phyloP scores from a whole-genome alignment of 148 eudicot genomes.

The Vaccinium macrocarpon region DNA sequence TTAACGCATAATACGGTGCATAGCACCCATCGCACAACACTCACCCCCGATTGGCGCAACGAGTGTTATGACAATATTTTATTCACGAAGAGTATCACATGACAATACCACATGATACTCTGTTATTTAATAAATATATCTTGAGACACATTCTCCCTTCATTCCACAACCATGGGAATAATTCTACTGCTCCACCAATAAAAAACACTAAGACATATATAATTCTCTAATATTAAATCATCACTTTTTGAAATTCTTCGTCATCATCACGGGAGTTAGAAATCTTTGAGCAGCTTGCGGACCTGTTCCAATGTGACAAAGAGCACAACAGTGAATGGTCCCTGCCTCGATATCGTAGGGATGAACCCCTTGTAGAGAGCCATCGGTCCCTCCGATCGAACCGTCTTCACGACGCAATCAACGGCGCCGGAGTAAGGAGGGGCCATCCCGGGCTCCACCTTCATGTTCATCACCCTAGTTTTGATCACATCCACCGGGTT shows the following conservation, averaged over 20 bases:
- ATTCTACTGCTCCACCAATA: not conserved
- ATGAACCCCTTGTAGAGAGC: conserved; percentile 43
- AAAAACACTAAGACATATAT: not conserved
- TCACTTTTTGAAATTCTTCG: not conserved
- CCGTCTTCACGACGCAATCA: conserved; percentile 30
- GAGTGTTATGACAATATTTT: no score
- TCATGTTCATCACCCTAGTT: conserved; percentile 60
- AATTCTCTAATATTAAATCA: no score
- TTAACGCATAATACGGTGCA: no score
- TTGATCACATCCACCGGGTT: conserved; percentile 57
- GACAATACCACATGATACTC: no score
- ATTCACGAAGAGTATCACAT: no score
- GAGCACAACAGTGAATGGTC: conserved; percentile 38
- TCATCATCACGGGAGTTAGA: conserved; percentile 4
- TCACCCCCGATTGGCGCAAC: no score
- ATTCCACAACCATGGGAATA: not conserved
- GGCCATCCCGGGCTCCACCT: conserved; percentile 34
- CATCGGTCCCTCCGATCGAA: conserved; percentile 31
- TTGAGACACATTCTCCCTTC: not conserved
- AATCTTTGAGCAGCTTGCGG: conserved; percentile 34
- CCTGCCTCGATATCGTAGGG: conserved; percentile 45
- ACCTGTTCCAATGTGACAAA: conserved; percentile 46
- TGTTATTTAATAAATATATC: no score
- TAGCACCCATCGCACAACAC: no score
- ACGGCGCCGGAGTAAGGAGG: conserved; percentile 45